Base-by-base conservation (phyloP, 805 yeast species). In the Candida germanica region DNA sequence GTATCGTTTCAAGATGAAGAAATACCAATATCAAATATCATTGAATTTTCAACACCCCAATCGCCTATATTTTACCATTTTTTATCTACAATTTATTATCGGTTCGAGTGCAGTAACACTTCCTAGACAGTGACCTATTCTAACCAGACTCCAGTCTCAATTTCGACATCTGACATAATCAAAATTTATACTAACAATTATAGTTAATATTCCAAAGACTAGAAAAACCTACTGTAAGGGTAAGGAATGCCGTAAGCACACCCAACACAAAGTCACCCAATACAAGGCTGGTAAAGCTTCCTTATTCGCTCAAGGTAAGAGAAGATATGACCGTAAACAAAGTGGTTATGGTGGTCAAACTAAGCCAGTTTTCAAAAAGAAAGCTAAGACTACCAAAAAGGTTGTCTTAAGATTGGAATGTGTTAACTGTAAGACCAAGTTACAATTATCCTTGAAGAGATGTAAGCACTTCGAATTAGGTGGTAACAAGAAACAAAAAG, bases 261-360 rank as follows among this genome's bases (percentile, higher is more conserved):
- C 98, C 66, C 97, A 88, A 78, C 98, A 93, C 95, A 93, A 91
- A 83, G 98, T 93, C 69, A 91, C 99, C 75, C 99, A 93, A 81
- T 93, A 93, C 94, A 93, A 93, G 77, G 96, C 98, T 71, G 98
- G 99, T 79, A 93, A 93, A 81, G 98, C 98, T 71, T 91, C 98
- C 54, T 83, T 89, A 64, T 88, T 81, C 69, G 96, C 98, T 61
- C 98, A 93, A 80, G 99, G 99, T 84, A 93, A 94, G 91, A 88
- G 99, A 83, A 89, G 99, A 82, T 93, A 93, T 80, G 98, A 93
- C 91, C 96, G 99, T 79, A 93, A 93, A 78, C 98, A 93, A 80
- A 71, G 85, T 64, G 98, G 98, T 88, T 93, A 81, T 79, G 99
- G 99, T 87, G 99, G 99, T 87, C 99, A 93, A 80, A 93, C 98